Percentiles rank a stretch among this genome's conserved stretches.
phyloP scores from a whole-genome alignment of 257 asterid species.

The Osmanthus fragrans region DNA sequence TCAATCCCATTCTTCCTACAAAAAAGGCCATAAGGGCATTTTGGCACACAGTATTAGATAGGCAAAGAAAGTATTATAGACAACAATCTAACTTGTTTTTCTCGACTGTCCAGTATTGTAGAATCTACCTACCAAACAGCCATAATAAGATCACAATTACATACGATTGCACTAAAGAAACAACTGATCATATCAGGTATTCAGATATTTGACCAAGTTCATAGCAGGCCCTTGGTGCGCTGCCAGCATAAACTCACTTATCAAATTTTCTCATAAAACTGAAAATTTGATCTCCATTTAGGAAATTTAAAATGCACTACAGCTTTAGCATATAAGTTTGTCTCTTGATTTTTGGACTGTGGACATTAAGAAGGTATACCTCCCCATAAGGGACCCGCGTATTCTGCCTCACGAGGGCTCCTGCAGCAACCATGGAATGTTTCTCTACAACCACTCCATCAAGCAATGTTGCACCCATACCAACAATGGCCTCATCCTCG shows the following conservation, averaged over 20 bases:
- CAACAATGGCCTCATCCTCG: slow-evolving; percentile 87
- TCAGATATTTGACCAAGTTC: too few species aligned
- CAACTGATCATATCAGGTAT: background rate
- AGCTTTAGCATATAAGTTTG: too few species aligned
- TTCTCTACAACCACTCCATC: slow-evolving; percentile 90
- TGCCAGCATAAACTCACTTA: too few species aligned
- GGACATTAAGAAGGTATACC: background rate
- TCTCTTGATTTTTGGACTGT: background rate
- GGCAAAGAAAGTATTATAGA: background rate
- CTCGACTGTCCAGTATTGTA: background rate
- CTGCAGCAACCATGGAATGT: slow-evolving; percentile 92
- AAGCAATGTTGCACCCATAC: slow-evolving; percentile 84
- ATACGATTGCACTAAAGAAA: background rate
- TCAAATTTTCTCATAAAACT: background rate
- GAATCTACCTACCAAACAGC: background rate
- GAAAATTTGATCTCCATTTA: too few species aligned
- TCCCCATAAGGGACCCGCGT: slow-evolving; percentile 33
- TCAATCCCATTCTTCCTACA: background rate
- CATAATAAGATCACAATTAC: background rate
- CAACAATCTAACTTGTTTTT: background rate
- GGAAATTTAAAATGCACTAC: background rate
- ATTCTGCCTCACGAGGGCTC: slow-evolving; percentile 81
- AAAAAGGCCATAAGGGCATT: background rate
- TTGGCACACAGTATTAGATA: background rate
- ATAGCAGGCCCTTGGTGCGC: too few species aligned